Evolutionary conservation across 345 rosid species (phyloP), one percentile per base, ranked within the genome.

Genomic region (Anastatica hierochuntica): DNA sequence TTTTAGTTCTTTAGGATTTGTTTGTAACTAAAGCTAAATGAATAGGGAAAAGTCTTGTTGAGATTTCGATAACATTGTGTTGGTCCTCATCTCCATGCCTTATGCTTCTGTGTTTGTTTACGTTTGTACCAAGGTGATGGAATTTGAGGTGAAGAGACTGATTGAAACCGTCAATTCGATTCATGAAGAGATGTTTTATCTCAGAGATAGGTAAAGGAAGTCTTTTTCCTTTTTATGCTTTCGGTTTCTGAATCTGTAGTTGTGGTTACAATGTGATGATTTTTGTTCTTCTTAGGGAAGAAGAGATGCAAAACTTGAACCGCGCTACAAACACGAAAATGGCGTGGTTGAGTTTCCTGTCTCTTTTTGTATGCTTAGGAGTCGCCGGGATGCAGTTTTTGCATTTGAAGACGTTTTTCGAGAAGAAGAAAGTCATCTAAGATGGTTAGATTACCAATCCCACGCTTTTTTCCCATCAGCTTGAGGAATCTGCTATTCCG

Each of bases 391-490:
- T 82, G 72, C 96, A 90, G 58, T 43, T 84, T 43, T 68, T 88
- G 94, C 90, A 90, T 68, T 80, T 90, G 49, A 86, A 86, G 84
- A 47, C 88, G 23, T 86, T 81, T 73, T 77, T 90, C 43, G 90
- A 86, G 76, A 84, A 85, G 79, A 86, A 86, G 76, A 90, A 90
- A 72, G 84, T 90, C 51, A 75, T 85, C 58, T 85, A 29, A 67
- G 59, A 43, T 15, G 49, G 46, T 65, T 52, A 45, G 58, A 37
- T 14, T n/a, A 43, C 19, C 55, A 26, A 5, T 66, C 21, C 53
- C 59, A 51, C 53, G 23, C 19, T 66, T 56, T 30, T 19, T 27
- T 20, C 35, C 34, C 3, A 11, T 16, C n/a, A 33, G 41, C 52
- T 64, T 63, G 5, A 47, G 68, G 29, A 64, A 47, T 64, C 47